Evolutionary conservation across 352 stramenopile species (phyloP).

Genomic region (Globisporangium sylvaticum): DNA sequence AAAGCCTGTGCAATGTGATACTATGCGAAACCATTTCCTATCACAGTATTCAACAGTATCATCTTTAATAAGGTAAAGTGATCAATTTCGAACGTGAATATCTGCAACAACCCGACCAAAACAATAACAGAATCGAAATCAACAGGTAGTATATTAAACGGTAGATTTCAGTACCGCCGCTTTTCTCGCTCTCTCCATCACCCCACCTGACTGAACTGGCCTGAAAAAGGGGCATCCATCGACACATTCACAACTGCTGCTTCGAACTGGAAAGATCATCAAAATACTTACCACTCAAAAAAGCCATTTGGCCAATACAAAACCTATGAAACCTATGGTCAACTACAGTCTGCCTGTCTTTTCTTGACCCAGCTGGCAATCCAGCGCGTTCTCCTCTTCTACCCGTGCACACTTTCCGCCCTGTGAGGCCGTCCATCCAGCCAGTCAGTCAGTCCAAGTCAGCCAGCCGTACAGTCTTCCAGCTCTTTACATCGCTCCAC

Average conservation of each 20-base stretch:
- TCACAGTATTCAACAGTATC: no score
- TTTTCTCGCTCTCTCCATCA: not conserved
- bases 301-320: not conserved
- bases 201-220: not conserved
- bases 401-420: constrained; percentile 1
- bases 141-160: not conserved
- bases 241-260: not conserved
- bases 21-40: no score
- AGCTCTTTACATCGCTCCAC: constrained; percentile 1
- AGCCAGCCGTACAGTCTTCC: no score
- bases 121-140: not conserved
- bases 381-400: constrained; percentile 1
- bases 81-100: no score
- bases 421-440: constrained; percentile 28
- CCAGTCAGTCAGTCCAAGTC: not conserved
- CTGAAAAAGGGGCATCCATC: not conserved
- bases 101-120: not conserved
- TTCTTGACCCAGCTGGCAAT: not conserved
- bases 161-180: not conserved
- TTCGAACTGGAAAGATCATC: constrained; percentile 3
- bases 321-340: not conserved
- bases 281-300: not conserved
- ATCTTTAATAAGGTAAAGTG: no score
- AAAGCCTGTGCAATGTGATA: no score
- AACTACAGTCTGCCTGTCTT: not conserved